Conservation (phyloP, 352 stramenopile species). For the Phytophthora pini region DNA sequence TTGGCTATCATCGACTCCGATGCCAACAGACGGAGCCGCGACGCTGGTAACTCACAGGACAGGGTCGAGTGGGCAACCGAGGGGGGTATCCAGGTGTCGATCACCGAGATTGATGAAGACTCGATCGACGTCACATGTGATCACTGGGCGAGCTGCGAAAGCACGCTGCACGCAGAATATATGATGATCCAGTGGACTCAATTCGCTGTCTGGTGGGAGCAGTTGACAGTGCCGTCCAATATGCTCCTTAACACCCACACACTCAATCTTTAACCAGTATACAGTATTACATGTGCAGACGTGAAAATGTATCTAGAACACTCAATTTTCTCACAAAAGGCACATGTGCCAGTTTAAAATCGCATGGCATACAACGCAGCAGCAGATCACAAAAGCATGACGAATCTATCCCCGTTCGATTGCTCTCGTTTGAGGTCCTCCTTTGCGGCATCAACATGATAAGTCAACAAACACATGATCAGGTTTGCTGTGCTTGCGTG, state of each 20-base stretch:
- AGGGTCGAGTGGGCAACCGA: conserved; percentile 37
- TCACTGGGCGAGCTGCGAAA: conserved; percentile 42
- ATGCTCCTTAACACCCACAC: conserved; percentile 66
- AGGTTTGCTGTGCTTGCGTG: not conserved
- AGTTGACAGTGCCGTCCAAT: conserved; percentile 62
- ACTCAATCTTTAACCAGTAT: too few relatives aligned
- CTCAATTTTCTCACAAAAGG: too few relatives aligned
- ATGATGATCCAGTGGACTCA: conserved; percentile 59
- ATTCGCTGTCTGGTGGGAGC: conserved; percentile 64
- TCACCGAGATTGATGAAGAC: conserved; percentile 36
- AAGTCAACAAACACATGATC: not conserved
- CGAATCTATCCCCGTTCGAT: not conserved
- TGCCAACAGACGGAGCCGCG: conserved; percentile 33
- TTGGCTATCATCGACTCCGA: conserved; percentile 35
- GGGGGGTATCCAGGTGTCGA: conserved; percentile 35
- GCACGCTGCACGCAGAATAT: conserved; percentile 47
- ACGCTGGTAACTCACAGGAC: conserved; percentile 25
- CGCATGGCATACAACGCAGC: too few relatives aligned
- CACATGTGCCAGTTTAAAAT: too few relatives aligned
- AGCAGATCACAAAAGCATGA: not conserved
- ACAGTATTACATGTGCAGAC: too few relatives aligned
- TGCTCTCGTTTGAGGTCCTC: too few relatives aligned
- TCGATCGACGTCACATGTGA: conserved; percentile 37
- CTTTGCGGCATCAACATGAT: not conserved
- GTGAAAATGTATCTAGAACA: too few relatives aligned